These are phyloP conservation scores for Tricholoma saponaceum DNA, from an alignment of 768 basidiomycete genomes.

Conservation along the genomic window DNA sequence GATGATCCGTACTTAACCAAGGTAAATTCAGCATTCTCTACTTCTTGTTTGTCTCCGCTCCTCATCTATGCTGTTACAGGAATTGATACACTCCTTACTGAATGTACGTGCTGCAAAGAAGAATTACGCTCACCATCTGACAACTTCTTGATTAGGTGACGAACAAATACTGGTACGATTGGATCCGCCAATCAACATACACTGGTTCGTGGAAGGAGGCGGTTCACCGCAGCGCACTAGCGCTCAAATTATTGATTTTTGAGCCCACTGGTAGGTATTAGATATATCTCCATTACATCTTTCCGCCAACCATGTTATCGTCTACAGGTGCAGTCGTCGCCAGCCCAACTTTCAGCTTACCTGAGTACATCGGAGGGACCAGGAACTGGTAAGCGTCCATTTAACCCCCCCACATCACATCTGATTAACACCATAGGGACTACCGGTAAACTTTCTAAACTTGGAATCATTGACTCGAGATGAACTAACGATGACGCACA, in stretches of 20 bases:
- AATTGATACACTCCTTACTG: slow-evolving; percentile 54
- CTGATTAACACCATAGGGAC: slow-evolving; percentile 41
- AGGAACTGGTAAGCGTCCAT: slow-evolving; percentile 74
- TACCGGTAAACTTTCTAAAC: slow-evolving; percentile 46
- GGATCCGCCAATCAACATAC: slow-evolving; percentile 90
- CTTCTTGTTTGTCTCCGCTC: neutral
- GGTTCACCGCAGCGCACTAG: slow-evolving; percentile 89
- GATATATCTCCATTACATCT: neutral
- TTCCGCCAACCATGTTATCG: neutral
- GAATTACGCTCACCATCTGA: neutral
- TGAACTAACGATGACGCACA: slow-evolving; percentile 17
- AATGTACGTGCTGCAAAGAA: slow-evolving; percentile 35
- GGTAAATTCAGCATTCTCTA: slow-evolving; percentile 23
- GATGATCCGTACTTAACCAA: slow-evolving; percentile 75
- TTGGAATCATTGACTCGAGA: neutral
- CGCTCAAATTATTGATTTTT: slow-evolving; percentile 87
- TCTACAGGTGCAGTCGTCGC: slow-evolving; percentile 81
- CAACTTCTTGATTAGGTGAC: slow-evolving; percentile 38
- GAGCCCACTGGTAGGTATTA: slow-evolving; percentile 70
- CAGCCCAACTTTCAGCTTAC: slow-evolving; percentile 91
- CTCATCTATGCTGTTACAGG: slow-evolving; percentile 24
- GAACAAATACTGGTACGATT: slow-evolving; percentile 79
- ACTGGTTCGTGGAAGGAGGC: slow-evolving; percentile 94
- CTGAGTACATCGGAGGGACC: slow-evolving; percentile 87
- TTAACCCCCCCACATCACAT: neutral